phyloP scores from a whole-genome alignment of 2,329 filamentous ascomycete species.

The Diaporthe caulivora region DNA sequence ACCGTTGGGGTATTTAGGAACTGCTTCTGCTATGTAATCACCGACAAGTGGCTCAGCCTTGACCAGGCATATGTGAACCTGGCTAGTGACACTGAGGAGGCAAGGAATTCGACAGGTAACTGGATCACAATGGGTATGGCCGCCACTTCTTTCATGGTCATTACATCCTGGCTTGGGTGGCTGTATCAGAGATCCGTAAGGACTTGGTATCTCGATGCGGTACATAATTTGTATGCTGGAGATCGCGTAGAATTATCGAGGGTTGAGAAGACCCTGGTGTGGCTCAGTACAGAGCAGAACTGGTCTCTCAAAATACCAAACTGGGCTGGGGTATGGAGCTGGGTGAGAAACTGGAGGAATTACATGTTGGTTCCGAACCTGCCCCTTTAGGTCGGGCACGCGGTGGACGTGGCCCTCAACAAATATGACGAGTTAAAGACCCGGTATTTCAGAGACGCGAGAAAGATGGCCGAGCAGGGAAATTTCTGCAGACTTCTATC shows the following conservation, averaged over 20 bases:
- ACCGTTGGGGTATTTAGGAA: not conserved
- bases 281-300: not conserved
- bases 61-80: not conserved
- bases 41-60: not conserved
- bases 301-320: not conserved
- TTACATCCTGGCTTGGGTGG: not conserved
- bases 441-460: no score
- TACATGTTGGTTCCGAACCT: not conserved
- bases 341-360: not conserved
- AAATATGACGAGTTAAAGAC: no score
- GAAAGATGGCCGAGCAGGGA: no score
- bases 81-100: slow-evolving; percentile 2
- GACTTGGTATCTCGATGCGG: not conserved
- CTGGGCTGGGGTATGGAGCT: not conserved
- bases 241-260: not conserved
- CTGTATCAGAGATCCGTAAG: not conserved
- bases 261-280: not conserved
- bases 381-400: not conserved
- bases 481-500: no score
- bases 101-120: not conserved
- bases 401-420: no score
- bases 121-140: slow-evolving; percentile 1
- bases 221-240: not conserved
- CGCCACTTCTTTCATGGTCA: not conserved
- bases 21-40: slow-evolving; percentile 1